Base-by-base conservation (phyloP, 2,329 filamentous ascomycete species). In the Rugonectria rugulosa region DNA sequence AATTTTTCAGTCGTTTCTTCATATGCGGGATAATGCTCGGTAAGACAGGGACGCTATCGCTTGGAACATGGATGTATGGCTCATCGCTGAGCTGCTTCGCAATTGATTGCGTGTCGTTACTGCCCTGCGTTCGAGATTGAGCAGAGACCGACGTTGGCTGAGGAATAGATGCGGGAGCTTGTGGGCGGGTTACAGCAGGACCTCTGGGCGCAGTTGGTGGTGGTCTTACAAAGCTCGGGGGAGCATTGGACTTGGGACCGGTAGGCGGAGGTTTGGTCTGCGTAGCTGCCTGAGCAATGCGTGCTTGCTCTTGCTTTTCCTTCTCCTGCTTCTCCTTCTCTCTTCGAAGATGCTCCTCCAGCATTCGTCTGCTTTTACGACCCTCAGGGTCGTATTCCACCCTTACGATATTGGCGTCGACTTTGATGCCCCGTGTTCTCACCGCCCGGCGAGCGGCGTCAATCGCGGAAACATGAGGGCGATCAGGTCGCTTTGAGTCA, bases 361-460 rank as follows among this genome's bases (percentile, higher is more conserved):
- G 83, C 79, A 96, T 86, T 50, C 87, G 87, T 50, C 87, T 84
- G 68, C 92, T 96, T 69, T 90, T 89, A 55, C 88, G 85, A 5
- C 95, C 93, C 70, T 97, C 92, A 1, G 92, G 88, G 76, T 99
- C 95, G 62, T 92, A 88, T 68, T 96, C 89, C 6, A 98, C 92
- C 62, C 86, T 88, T 53, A 99, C 87, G 10, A 85, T 80, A 59
- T 88, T 85, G 24, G 88, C 81, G 49, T 95, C 93, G 64, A 98
- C 89, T 59, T 90, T 88, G 70, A 90, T 87, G 15, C 90, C 89
- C 62, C 91, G 88, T 60, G 88, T 84, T 57, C 88, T 84, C 32
- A 93, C 87, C 9, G 95, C 95, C 64, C 86, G 84, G 66, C 90
- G 91, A 8, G 95, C 94, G 34, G 93, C 91, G 57, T 90, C 88